A percentile compares a stretch with the other conserved stretches of the same genome.
phyloP scores from a whole-genome alignment of 345 rosid genomes.

The Eucalyptus victrix region DNA sequence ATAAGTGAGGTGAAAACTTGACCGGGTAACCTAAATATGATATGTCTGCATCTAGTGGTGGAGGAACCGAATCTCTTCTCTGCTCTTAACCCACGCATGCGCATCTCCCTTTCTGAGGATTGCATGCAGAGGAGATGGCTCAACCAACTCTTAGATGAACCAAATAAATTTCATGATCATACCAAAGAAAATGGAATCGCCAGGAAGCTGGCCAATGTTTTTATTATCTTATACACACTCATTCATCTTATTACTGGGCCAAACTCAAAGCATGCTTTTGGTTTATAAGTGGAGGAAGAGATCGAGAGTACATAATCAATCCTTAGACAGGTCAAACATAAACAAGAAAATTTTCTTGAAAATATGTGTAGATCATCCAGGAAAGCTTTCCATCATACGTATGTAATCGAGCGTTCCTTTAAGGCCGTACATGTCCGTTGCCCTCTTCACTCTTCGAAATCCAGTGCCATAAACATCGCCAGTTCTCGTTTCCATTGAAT shows the following conservation, averaged over 20 bases:
- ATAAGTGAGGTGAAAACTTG: neutral
- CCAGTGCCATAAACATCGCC: neutral
- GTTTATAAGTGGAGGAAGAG: neutral
- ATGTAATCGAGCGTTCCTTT: neutral
- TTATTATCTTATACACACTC: neutral
- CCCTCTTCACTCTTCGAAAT: neutral
- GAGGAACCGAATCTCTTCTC: neutral
- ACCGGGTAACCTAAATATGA: neutral
- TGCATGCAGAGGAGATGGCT: neutral
- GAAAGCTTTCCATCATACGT: neutral
- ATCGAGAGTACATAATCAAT: neutral
- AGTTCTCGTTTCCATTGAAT: neutral
- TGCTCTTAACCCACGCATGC: neutral
- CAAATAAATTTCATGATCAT: neutral
- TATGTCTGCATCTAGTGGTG: neutral
- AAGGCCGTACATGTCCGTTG: neutral
- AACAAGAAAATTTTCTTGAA: neutral
- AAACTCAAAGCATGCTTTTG: neutral
- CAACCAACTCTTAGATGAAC: neutral
- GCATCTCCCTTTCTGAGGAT: neutral
- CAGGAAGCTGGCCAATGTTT: neutral
- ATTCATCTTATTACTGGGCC: neutral
- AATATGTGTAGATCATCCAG: neutral
- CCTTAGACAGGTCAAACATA: neutral
- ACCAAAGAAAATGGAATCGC: neutral